These are phyloP conservation scores for Colletotrichum liaoningense DNA, from an alignment of 2,329 filamentous ascomycete genomes.

Conservation along the genomic window DNA sequence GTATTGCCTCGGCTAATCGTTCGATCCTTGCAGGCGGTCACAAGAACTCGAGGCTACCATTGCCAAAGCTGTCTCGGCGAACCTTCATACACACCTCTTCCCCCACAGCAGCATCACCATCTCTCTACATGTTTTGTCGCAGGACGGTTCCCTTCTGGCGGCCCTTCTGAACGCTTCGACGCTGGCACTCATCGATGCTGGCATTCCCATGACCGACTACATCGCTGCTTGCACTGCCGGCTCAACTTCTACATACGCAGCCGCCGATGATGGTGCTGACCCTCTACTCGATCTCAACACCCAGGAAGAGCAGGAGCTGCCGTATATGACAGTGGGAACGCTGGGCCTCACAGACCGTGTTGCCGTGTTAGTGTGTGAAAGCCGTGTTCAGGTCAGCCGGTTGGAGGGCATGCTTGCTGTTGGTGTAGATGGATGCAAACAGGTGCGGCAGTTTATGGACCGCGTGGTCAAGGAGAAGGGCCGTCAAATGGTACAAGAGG, in stretches of 20 bases:
- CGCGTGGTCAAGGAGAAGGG: slow-evolving; percentile 80
- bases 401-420: slow-evolving; percentile 94
- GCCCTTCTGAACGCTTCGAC: slow-evolving; percentile 92
- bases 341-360: slow-evolving; percentile 80
- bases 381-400: slow-evolving; percentile 81
- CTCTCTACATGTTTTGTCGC: slow-evolving; percentile 85
- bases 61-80: slow-evolving; percentile 78
- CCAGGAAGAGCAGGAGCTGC: slow-evolving; percentile 87
- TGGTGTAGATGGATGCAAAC: slow-evolving; percentile 90
- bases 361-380: slow-evolving; percentile 86
- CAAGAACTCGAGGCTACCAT: slow-evolving; percentile 86
- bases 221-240: slow-evolving; percentile 90
- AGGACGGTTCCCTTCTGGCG: slow-evolving; percentile 91
- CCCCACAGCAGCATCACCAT: slow-evolving; percentile 88
- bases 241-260: slow-evolving; percentile 75
- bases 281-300: slow-evolving; percentile 84
- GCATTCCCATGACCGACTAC: slow-evolving; percentile 95
- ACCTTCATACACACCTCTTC: slow-evolving; percentile 88
- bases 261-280: slow-evolving; percentile 76
- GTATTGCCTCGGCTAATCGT: background rate
- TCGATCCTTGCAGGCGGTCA: slow-evolving; percentile 68
- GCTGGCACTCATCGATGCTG: slow-evolving; percentile 91
- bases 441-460: slow-evolving; percentile 85
- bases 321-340: slow-evolving; percentile 87
- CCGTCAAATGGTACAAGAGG: slow-evolving; percentile 69